Conservation (phyloP, 257 asterid genomes). For the Rhazya stricta region DNA sequence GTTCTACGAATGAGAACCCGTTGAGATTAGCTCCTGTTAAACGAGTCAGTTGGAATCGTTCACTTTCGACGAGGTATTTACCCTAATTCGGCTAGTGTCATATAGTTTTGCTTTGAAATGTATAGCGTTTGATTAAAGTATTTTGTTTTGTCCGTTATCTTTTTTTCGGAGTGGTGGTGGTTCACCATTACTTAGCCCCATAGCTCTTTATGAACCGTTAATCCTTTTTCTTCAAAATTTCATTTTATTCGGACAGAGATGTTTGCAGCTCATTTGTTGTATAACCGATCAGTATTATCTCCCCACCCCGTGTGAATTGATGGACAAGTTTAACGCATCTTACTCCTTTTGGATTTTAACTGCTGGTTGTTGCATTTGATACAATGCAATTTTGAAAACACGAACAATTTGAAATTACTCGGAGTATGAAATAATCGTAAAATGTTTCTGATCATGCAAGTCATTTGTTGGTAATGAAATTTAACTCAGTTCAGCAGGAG, state of each 20-base stretch:
- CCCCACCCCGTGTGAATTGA: neutral
- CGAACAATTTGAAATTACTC: neutral
- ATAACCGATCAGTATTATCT: neutral
- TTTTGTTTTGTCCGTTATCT: too few species aligned
- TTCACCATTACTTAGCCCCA: too few species aligned
- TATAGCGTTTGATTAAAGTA: neutral
- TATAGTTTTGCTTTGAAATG: neutral
- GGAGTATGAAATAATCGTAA: neutral
- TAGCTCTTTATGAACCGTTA: neutral
- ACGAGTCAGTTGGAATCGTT: conserved; percentile 78
- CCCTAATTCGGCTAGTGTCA: conserved; percentile 16
- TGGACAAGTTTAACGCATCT: neutral
- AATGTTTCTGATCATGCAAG: neutral
- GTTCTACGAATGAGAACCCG: conserved; percentile 36
- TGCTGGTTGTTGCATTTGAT: neutral
- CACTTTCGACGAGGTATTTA: conserved; percentile 78
- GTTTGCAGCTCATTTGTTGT: neutral
- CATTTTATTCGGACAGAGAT: neutral
- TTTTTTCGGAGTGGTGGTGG: too few species aligned
- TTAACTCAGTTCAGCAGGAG: neutral
- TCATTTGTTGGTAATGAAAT: neutral
- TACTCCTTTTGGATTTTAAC: neutral
- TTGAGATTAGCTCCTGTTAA: conserved; percentile 45
- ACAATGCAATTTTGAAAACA: neutral
- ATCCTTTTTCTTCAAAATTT: neutral